phyloP scores from a whole-genome alignment of 2,329 filamentous ascomycete genomes.

The Diplodia mutila region DNA sequence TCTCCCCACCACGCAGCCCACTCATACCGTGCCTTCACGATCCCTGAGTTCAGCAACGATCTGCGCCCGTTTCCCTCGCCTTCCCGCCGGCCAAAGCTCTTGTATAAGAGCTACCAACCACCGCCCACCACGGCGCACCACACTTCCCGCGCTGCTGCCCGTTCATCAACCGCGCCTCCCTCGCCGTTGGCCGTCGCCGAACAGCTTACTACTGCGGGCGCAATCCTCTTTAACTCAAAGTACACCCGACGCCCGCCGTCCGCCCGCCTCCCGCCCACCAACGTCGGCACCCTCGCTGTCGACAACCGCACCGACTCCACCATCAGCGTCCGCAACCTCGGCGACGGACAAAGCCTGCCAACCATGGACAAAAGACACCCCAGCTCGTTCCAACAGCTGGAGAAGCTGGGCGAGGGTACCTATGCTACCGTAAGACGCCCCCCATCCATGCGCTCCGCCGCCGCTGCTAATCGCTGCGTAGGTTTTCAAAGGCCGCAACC shows the following conservation, averaged over 20 bases:
- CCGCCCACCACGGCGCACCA: conserved; percentile 27
- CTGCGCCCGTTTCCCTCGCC: conserved; percentile 15
- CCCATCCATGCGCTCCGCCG: conserved; percentile 12
- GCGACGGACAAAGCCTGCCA: conserved; percentile 46
- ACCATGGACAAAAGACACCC: conserved; percentile 92
- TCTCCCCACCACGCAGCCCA: conserved; percentile 25
- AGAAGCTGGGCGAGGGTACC: conserved; percentile 96
- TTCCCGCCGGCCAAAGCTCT: conserved; percentile 12
- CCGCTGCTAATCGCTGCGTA: conserved; percentile 46
- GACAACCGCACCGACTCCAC: conserved; percentile 55
- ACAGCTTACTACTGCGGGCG: conserved; percentile 53
- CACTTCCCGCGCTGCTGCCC: conserved; percentile 28
- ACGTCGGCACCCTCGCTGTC: conserved; percentile 53
- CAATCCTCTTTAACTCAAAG: conserved; percentile 55
- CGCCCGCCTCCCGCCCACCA: conserved; percentile 50
- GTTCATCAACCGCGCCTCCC: conserved; percentile 34
- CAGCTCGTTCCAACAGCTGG: conserved; percentile 97
- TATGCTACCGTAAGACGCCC: conserved; percentile 84
- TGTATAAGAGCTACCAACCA: conserved; percentile 15
- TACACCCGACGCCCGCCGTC: conserved; percentile 52
- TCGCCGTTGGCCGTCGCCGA: conserved; percentile 47
- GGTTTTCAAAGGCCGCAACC: conserved; percentile 98
- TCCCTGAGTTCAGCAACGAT: conserved; percentile 24
- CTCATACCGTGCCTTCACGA: conserved; percentile 15
- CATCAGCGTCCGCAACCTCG: conserved; percentile 54